These are phyloP conservation scores for Clonostachys rosea DNA, from an alignment of 2,329 filamentous ascomycete species.

Conservation along the genomic window DNA sequence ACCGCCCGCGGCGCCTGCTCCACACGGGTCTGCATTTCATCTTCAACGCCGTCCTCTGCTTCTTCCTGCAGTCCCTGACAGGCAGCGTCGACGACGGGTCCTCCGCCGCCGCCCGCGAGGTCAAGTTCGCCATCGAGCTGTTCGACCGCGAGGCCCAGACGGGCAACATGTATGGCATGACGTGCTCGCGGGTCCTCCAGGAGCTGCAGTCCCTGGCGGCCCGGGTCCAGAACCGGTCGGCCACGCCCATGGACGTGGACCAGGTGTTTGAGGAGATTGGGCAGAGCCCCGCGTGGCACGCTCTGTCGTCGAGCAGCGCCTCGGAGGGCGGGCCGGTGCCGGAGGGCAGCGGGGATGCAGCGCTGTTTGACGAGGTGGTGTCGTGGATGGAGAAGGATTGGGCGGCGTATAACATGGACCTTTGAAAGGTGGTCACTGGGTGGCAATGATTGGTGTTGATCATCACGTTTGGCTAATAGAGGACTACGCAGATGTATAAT, in stretches of 20 bases:
- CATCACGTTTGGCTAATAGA: too few species aligned
- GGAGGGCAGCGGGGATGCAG: conserved; percentile 7
- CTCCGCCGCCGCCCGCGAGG: conserved; percentile 16
- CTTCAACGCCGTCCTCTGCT: conserved; percentile 43
- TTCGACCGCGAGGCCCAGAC: conserved; percentile 32
- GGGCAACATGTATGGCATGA: conserved; percentile 28
- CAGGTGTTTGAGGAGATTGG: neutral
- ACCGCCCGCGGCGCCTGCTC: conserved; percentile 30
- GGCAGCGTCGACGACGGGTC: conserved; percentile 2
- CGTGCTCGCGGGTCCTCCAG: conserved; percentile 29
- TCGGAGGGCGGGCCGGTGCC: conserved; percentile 6
- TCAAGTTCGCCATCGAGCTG: conserved; percentile 33
- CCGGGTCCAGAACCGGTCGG: neutral
- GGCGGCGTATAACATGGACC: conserved; percentile 3
- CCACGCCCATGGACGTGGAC: conserved; percentile 2
- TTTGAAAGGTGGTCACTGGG: neutral
- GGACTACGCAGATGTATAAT: too few species aligned
- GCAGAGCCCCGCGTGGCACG: conserved; percentile 1
- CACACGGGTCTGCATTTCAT: conserved; percentile 41
- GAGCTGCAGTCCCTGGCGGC: conserved; percentile 22
- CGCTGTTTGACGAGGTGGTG: conserved; percentile 26
- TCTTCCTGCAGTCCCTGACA: conserved; percentile 36
- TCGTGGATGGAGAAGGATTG: conserved; percentile 31
- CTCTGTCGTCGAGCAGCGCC: neutral
- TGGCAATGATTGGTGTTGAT: too few species aligned